Percentiles rank a stretch among this genome's conserved stretches.
These are phyloP conservation scores for Rosa hybrid DNA, from an alignment of 331 rosid species.

Conservation along the genomic window DNA sequence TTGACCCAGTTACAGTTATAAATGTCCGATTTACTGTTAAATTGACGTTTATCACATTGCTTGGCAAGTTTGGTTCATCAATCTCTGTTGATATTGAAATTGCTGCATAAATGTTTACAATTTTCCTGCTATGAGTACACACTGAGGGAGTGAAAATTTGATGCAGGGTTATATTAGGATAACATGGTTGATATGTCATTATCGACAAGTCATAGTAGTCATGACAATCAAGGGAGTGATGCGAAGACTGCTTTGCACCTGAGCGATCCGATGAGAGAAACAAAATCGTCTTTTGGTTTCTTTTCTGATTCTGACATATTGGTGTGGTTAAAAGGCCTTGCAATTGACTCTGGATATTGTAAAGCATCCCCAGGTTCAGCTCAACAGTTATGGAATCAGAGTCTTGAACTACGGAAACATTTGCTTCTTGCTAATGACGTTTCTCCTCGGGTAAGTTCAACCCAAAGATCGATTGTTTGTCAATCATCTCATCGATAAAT, in stretches of 20 bases:
- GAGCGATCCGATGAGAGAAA: constrained; percentile 1
- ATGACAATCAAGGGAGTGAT: not conserved
- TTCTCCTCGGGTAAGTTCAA: constrained; percentile 29
- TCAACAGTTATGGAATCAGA: constrained; percentile 5
- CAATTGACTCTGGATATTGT: constrained; percentile 16
- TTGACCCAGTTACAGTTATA: not conserved
- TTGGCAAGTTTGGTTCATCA: not conserved
- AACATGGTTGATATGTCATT: not conserved
- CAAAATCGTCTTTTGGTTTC: not conserved
- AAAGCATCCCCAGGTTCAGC: constrained; percentile 10
- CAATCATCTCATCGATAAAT: not conserved
- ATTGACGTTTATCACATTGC: not conserved
- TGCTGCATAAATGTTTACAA: not conserved
- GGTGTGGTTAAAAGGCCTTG: constrained; percentile 27
- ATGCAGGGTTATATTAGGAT: constrained; percentile 3
- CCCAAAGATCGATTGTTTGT: not conserved
- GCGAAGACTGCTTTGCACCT: not conserved
- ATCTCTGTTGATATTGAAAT: not conserved
- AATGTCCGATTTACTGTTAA: not conserved
- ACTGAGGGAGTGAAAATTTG: not conserved
- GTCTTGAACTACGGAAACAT: constrained; percentile 8
- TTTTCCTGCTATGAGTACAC: not conserved
- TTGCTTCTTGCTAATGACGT: not conserved
- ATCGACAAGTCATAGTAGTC: not conserved
- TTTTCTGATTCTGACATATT: not conserved